Evolutionary conservation across 805 yeast species (phyloP), one percentile per base, ranked within the genome.

Genomic region (Lipomyces lipofer): DNA sequence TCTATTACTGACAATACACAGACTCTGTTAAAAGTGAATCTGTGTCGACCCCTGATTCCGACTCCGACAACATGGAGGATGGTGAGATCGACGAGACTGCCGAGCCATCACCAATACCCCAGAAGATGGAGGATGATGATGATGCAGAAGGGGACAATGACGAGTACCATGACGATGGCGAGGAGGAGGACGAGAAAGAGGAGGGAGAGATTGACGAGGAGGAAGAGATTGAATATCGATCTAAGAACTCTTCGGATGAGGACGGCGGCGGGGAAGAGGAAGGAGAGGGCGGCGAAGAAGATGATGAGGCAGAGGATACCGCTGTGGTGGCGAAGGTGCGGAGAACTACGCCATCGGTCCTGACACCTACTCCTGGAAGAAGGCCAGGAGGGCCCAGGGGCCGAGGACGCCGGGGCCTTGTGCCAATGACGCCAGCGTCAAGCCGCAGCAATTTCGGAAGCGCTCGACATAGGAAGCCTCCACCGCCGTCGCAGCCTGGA

Each of bases 181-280:
- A 46, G 1, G 42, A 44, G 10, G 53, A 47, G 13, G 48, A 32
- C 19, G 51, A 40, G 15, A 42, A 36, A 13, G 52, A 43, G 15
- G 56, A 53, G 6, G 49, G 30, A 7, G 56, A 58, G 35, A 45
- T 24, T 10, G 60, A 52, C 8, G 54, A 51, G 19, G 52, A 38
- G 22, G 60, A 35, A 12, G 56, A 47, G 8, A 24, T 28, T 9
- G 62, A 52, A 13, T 8, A 15, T 36, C 40, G 17, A 19, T 1
- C 4, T 36, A 13, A 13, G 22, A 47, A 25, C 15, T 45, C 43
- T 2, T 28, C 13, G 2, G 48, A 43, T 15, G 48, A 52, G 8
- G 39, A 19, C 28, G 51, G 30, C 28, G 38, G 25, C 30, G 51
- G 17, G 21, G 54, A 27, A 17, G 47, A 49, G 28, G 24, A 22